Conservation (phyloP, 23 red algal species). For the Pyropia haitanensis region DNA sequence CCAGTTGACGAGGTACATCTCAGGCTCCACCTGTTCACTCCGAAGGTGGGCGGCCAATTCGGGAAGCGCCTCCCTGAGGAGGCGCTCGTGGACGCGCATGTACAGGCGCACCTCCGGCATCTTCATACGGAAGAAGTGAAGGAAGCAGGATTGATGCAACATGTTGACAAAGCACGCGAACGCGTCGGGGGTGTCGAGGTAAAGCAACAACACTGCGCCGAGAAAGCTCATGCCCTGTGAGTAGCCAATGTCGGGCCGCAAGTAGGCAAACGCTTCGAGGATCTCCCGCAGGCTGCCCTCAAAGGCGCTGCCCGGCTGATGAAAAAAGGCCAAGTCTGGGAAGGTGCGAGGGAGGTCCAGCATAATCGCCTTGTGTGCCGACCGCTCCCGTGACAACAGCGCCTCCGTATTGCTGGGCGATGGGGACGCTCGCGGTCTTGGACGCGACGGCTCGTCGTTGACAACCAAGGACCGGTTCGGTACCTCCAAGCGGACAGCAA, state of each 20-base stretch:
- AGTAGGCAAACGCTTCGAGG: constrained; percentile 83
- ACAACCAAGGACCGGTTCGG: constrained; percentile 10
- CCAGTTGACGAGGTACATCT: constrained; percentile 97
- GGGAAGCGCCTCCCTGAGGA: constrained; percentile 75
- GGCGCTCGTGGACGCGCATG: constrained; percentile 56
- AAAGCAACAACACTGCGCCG: constrained; percentile 83
- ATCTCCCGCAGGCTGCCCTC: constrained; percentile 64
- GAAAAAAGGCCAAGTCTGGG: constrained; percentile 90
- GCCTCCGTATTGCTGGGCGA: constrained; percentile 26
- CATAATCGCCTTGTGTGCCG: constrained; percentile 90
- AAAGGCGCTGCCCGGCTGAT: constrained; percentile 66
- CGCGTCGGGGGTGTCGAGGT: constrained; percentile 77
- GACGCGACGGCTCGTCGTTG: constrained; percentile 35
- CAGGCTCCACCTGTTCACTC: constrained; percentile 62
- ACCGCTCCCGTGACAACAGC: constrained; percentile 48
- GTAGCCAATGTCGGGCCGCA: constrained; percentile 95
- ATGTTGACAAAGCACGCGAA: constrained; percentile 93
- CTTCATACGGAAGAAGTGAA: constrained; percentile 91
- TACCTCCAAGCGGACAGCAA: too few relatives aligned
- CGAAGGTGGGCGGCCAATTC: constrained; percentile 65
- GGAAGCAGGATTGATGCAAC: constrained; percentile 72
- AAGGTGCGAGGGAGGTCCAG: constrained; percentile 93
- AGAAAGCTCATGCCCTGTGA: constrained; percentile 97
- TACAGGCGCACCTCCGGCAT: constrained; percentile 92
- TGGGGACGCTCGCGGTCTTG: too few relatives aligned